phyloP scores from a whole-genome alignment of 768 basidiomycete genomes.

The Russula emetica region DNA sequence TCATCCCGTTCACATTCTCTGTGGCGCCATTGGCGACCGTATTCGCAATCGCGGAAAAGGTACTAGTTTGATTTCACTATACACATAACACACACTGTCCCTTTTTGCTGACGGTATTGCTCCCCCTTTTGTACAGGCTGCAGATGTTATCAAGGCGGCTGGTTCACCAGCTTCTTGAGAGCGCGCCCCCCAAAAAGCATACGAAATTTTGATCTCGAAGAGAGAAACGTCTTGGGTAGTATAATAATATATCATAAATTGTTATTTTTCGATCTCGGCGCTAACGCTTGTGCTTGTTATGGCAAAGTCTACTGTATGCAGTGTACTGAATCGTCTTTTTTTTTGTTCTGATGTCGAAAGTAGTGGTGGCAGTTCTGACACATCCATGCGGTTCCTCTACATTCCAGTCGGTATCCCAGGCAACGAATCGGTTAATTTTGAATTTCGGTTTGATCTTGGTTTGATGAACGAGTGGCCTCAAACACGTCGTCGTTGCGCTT shows the following conservation, averaged over 20 bases:
- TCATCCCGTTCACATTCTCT: slow-evolving; percentile 26
- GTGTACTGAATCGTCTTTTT: no score
- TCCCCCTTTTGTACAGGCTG: slow-evolving; percentile 11
- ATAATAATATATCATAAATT: not conserved
- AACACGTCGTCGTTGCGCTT: no score
- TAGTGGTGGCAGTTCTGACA: no score
- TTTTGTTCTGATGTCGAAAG: no score
- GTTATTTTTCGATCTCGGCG: not conserved
- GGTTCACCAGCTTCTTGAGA: not conserved
- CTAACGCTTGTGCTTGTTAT: no score
- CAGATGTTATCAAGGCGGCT: slow-evolving; percentile 22
- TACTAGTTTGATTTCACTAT: not conserved
- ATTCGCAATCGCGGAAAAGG: slow-evolving; percentile 27
- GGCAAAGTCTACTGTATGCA: no score
- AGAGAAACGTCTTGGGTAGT: not conserved
- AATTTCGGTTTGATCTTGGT: no score
- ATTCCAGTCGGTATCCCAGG: no score
- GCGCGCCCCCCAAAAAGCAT: not conserved
- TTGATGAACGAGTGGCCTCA: no score
- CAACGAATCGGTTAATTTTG: no score
- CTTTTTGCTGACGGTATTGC: not conserved
- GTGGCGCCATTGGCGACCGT: slow-evolving; percentile 26
- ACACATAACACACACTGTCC: no score
- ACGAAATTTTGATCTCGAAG: not conserved
- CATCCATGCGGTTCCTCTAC: no score